Conservation (phyloP, 371 early-diverging fungal genomes). For the Funneliformis caledonium region DNA sequence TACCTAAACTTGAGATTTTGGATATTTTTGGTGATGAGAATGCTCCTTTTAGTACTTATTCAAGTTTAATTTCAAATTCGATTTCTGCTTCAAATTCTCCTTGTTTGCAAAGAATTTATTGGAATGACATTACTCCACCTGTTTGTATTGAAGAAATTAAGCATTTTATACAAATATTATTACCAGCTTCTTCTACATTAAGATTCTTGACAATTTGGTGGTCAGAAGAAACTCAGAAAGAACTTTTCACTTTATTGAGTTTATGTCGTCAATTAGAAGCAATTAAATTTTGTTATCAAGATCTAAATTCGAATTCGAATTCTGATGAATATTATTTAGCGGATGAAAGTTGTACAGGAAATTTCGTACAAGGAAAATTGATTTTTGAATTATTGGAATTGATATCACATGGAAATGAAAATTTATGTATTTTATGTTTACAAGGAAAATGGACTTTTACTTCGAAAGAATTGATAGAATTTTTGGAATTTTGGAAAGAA, state of each 20-base stretch:
- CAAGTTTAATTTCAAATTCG: conserved; percentile 13
- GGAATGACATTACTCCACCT: background rate
- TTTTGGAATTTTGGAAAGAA: conserved; percentile 17
- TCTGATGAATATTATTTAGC: too few species aligned
- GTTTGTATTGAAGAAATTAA: background rate
- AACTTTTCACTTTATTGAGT: background rate
- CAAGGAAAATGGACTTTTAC: conserved; percentile 6
- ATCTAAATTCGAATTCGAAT: background rate
- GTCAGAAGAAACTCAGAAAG: background rate
- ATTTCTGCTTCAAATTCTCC: background rate
- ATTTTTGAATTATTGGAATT: background rate
- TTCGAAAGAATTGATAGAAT: background rate
- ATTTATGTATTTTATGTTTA: conserved; percentile 22
- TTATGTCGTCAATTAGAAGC: conserved; percentile 21
- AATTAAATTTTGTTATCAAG: conserved; percentile 1
- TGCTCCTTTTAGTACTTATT: conserved; percentile 18
- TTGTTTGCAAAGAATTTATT: conserved; percentile 10
- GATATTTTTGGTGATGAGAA: conserved; percentile 26
- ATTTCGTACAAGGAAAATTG: background rate
- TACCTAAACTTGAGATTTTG: conserved; percentile 25
- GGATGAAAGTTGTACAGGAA: too few species aligned
- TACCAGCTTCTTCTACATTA: background rate
- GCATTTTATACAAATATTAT: background rate
- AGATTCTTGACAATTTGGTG: conserved; percentile 17
- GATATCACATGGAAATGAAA: background rate